phyloP scores from a whole-genome alignment of 805 yeast genomes.

The Ogataea corticis region DNA sequence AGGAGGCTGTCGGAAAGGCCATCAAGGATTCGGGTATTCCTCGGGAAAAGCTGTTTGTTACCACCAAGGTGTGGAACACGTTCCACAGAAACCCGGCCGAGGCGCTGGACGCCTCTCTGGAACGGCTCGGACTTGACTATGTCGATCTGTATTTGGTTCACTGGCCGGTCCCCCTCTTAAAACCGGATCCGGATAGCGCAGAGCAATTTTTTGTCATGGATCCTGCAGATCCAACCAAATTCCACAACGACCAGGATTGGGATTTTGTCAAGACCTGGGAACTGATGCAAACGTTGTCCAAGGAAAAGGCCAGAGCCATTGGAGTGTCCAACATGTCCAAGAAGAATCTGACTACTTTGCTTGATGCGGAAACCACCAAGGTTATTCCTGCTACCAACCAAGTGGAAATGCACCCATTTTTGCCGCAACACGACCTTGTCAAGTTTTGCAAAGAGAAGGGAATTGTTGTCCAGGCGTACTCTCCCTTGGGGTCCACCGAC shows the following conservation, averaged over 20 bases:
- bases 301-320: conserved; percentile 42
- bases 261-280: conserved; percentile 71
- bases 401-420: conserved; percentile 46
- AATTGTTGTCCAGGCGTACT: conserved; percentile 40
- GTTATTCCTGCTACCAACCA: conserved; percentile 46
- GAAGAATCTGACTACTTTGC: conserved; percentile 33
- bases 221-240: conserved; percentile 26
- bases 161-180: conserved; percentile 44
- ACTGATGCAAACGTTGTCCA: conserved; percentile 64
- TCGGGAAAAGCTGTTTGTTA: conserved; percentile 17
- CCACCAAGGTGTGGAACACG: conserved; percentile 22
- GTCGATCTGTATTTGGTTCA: conserved; percentile 48
- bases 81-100: conserved; percentile 34
- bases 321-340: conserved; percentile 44
- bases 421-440: conserved; percentile 36
- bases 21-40: conserved; percentile 25
- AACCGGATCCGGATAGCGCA: conserved; percentile 30
- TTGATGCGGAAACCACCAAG: conserved; percentile 37
- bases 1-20: conserved; percentile 43
- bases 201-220: conserved; percentile 28
- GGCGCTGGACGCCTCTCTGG: conserved; percentile 40
- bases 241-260: conserved; percentile 33
- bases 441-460: conserved; percentile 33
- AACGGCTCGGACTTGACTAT: conserved; percentile 39
- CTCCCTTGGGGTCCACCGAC: conserved; percentile 45